These are phyloP conservation scores for Lachnellula willkommii DNA, from an alignment of 2,329 filamentous ascomycete genomes.

Conservation along the genomic window DNA sequence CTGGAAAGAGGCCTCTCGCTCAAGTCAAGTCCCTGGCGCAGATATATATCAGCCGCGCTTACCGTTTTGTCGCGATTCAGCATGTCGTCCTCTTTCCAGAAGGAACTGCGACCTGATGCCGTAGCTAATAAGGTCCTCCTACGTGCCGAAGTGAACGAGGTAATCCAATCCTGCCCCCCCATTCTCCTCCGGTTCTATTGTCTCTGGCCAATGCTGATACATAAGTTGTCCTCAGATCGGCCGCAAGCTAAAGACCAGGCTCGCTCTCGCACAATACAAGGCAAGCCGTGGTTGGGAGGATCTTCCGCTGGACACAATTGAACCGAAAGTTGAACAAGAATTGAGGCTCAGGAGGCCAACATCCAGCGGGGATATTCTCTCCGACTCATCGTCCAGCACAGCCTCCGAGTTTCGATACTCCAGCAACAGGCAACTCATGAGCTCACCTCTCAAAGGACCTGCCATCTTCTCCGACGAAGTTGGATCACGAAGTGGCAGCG, in stretches of 20 bases:
- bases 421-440: conserved; percentile 51
- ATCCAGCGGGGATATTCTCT: conserved; percentile 66
- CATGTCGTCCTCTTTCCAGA: conserved; percentile 49
- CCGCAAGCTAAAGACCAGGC: conserved; percentile 82
- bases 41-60: neutral
- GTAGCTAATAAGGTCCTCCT: conserved; percentile 66
- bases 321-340: conserved; percentile 76
- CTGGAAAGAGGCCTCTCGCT: too few relatives aligned
- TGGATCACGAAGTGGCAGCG: conserved; percentile 50
- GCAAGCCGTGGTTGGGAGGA: conserved; percentile 94
- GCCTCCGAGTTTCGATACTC: conserved; percentile 72
- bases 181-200: too few relatives aligned
- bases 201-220: too few relatives aligned
- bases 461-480: conserved; percentile 76
- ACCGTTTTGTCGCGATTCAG: neutral
- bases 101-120: conserved; percentile 46
- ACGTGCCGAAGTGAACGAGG: conserved; percentile 61
- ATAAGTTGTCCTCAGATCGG: conserved; percentile 62
- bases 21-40: neutral
- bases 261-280: conserved; percentile 95
- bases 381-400: conserved; percentile 75
- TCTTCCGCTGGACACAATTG: conserved; percentile 77
- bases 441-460: conserved; percentile 79
- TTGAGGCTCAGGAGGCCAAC: conserved; percentile 60
- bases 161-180: too few relatives aligned